These are phyloP conservation scores for Carpinus fangiana DNA, from an alignment of 306 rosid genomes.

Conservation along the genomic window DNA sequence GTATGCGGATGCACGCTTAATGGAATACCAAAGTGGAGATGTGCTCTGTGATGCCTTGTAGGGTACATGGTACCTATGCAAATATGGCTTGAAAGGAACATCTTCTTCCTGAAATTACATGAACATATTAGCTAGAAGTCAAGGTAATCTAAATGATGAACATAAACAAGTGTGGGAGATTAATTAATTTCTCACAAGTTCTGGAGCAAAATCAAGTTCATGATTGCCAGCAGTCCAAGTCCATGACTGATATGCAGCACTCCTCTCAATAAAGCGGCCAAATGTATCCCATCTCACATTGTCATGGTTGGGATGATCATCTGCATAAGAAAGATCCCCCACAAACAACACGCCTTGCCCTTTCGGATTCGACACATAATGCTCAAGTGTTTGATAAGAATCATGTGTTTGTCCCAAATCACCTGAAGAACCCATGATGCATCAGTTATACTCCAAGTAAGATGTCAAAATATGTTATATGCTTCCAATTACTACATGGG, in stretches of 20 bases:
- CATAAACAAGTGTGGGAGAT: no score
- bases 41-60: slow-evolving; percentile 60
- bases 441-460: no score
- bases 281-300: slow-evolving; percentile 72
- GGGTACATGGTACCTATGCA: slow-evolving; percentile 55
- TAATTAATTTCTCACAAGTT: slow-evolving; percentile 29
- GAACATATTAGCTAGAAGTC: no score
- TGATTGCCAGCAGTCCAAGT: slow-evolving; percentile 62
- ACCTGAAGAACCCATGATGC: slow-evolving; percentile 36
- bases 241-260: slow-evolving; percentile 77
- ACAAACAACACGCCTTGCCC: slow-evolving; percentile 51
- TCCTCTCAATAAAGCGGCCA: slow-evolving; percentile 68
- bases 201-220: slow-evolving; percentile 47
- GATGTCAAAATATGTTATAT: no score
- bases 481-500: no score
- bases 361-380: slow-evolving; percentile 55
- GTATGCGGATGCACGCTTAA: slow-evolving; percentile 80
- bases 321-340: slow-evolving; percentile 73
- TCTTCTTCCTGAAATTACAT: slow-evolving; percentile 58
- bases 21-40: slow-evolving; percentile 79
- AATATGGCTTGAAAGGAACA: slow-evolving; percentile 57
- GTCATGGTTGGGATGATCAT: slow-evolving; percentile 64
- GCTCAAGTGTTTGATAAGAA: slow-evolving; percentile 64
- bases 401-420: slow-evolving; percentile 73
- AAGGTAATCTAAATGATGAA: no score